phyloP scores from a whole-genome alignment of 768 basidiomycete genomes.

The Chiua virens region DNA sequence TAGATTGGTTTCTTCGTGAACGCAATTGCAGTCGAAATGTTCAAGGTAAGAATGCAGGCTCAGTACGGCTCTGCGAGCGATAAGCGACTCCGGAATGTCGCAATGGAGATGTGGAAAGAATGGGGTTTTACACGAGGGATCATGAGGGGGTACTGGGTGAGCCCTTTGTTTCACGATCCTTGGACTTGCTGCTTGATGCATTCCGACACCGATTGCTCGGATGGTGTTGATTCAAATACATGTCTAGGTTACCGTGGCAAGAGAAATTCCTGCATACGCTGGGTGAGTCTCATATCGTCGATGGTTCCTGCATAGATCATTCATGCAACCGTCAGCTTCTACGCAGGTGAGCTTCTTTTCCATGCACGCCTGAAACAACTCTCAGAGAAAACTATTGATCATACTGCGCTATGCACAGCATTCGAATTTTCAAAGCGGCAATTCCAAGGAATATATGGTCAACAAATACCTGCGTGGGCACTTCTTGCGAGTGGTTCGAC shows the following conservation, averaged over 20 bases:
- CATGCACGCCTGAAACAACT: too few relatives aligned
- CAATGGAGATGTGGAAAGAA: constrained; percentile 79
- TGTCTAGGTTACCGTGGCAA: constrained; percentile 76
- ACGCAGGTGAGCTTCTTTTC: constrained; percentile 45
- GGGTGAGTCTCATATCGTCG: constrained; percentile 40
- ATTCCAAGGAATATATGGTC: constrained; percentile 63
- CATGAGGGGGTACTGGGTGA: constrained; percentile 97
- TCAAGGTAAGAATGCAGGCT: constrained; percentile 97
- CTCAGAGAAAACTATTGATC: too few relatives aligned
- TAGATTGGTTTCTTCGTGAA: background rate
- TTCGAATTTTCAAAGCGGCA: constrained; percentile 89
- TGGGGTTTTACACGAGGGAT: constrained; percentile 87
- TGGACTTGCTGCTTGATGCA: background rate
- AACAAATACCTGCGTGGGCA: constrained; percentile 80
- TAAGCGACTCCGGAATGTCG: constrained; percentile 70
- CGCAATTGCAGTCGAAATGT: constrained; percentile 78
- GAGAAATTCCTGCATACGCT: constrained; percentile 97
- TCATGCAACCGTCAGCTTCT: constrained; percentile 49
- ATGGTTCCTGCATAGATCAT: background rate
- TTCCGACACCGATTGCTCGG: background rate
- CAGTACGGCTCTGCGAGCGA: constrained; percentile 85
- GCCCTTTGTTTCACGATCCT: constrained; percentile 1
- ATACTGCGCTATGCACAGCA: constrained; percentile 37
- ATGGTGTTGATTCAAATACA: background rate
- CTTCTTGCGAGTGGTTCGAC: constrained; percentile 79